Evolutionary conservation across 129 eudicot species (phyloP).

Genomic region (Heracleum sosnowskyi): DNA sequence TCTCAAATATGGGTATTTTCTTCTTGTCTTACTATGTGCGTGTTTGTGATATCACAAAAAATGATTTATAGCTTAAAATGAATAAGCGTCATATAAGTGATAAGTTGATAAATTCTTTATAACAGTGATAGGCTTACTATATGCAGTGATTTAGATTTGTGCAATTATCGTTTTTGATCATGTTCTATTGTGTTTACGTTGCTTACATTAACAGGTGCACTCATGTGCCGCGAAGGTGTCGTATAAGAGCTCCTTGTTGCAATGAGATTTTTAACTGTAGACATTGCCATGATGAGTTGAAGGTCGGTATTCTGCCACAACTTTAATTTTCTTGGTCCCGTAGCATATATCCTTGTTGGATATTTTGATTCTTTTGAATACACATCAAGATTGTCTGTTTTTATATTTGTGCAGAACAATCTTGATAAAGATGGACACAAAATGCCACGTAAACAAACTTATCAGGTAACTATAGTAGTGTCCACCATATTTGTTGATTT

Average conservation of each 20-base stretch:
- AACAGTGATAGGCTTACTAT: no score
- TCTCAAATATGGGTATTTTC: constrained; percentile 57
- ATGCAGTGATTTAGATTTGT: no score
- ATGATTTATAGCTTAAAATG: no score
- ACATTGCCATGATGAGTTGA: constrained; percentile 80
- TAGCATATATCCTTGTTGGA: not conserved
- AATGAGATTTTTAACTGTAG: constrained; percentile 77
- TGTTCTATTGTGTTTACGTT: no score
- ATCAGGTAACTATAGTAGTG: not conserved
- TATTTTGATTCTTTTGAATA: not conserved
- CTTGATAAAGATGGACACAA: not conserved
- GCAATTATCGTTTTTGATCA: no score
- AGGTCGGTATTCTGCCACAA: constrained; percentile 31
- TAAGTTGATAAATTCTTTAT: no score
- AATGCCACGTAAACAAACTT: not conserved
- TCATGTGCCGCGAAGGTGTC: constrained; percentile 70
- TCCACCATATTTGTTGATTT: not conserved
- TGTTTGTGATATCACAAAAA: no score
- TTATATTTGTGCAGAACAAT: not conserved
- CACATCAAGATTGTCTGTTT: no score
- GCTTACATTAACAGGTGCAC: constrained; percentile 38
- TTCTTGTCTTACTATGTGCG: not conserved
- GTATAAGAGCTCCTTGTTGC: constrained; percentile 84
- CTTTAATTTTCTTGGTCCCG: not conserved
- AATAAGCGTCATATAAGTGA: no score